Evolutionary conservation across 306 rosid genomes (phyloP), one percentile per base, ranked within the genome.

Genomic region (Cicer yamashitae): DNA sequence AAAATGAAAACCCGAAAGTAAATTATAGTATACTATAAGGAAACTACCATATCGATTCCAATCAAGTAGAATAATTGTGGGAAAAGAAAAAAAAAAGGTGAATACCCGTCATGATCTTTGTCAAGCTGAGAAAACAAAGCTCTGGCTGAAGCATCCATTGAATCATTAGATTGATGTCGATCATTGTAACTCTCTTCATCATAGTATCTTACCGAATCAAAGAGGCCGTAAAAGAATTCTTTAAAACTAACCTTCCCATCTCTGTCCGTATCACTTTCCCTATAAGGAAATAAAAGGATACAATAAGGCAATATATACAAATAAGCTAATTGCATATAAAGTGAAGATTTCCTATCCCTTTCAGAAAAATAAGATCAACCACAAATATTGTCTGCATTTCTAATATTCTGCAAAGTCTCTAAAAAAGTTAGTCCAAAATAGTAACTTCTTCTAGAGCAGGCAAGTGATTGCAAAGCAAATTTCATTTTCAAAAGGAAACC

Each of bases 21-120:
- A 83, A 50, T 43, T 56, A 74, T 56, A 69, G 52, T 59, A 57
- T 22, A 70, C 40, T 57, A 46, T 44, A 61, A 78, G 61, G 81
- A 73, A 72, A 69, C 67, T 61, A 72, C 44, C 17, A 64, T 17
- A 43, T 69, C 15, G 48, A 60, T 8, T 64, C 66, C 66, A 54
- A 13, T 50, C 72, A 67, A 46, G 17, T 25, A 53, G 37, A 77
- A 67, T 45, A 25, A 41, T 17, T 62, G 71, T 52, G 30, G 73
- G 69, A 75, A 25, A 6, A 30, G n/a, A n/a, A n/a, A n/a, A n/a
- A n/a, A n/a, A n/a, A n/a, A n/a, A n/a, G n/a, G n/a, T n/a, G n/a
- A n/a, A 78, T 90, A 94, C 98, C 97, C 86, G 25, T 94, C 98
- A n/a, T 85, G 87, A 73, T 91, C 98, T 88, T 83, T 86, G 85